Conservation (phyloP, 441 rosid species). For the Cnidoscolus chayamansa region DNA sequence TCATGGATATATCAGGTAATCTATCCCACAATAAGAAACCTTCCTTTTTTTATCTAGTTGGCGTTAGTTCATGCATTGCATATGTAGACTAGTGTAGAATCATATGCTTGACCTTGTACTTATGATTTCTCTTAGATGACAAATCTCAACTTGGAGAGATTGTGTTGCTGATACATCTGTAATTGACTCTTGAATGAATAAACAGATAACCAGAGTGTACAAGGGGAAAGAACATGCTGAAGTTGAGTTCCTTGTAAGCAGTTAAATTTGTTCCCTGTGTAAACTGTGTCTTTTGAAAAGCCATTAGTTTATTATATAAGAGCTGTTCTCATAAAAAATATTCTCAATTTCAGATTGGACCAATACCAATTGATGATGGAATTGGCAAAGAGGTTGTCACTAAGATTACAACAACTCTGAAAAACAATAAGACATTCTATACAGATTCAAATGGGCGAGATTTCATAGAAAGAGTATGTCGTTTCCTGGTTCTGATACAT, state of each 20-base stretch:
- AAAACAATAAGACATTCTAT: conserved; percentile 73
- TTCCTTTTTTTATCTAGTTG: background rate
- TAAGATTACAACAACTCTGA: conserved; percentile 63
- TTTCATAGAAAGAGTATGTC: conserved; percentile 75
- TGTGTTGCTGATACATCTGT: conserved; percentile 16
- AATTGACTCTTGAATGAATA: conserved; percentile 15
- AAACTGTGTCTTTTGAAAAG: conserved; percentile 3
- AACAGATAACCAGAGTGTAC: conserved; percentile 76
- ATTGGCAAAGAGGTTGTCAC: conserved; percentile 86
- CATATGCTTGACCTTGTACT: background rate
- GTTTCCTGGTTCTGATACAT: conserved; percentile 12
- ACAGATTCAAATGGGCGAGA: conserved; percentile 96
- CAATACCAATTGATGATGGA: conserved; percentile 75
- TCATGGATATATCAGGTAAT: conserved; percentile 92
- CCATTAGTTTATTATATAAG: conserved; percentile 8
- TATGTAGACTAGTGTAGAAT: background rate
- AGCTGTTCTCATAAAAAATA: background rate
- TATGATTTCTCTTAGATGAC: background rate
- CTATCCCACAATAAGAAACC: conserved; percentile 5
- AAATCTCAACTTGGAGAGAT: background rate
- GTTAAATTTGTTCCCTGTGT: conserved; percentile 9
- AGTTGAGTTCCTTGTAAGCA: conserved; percentile 84
- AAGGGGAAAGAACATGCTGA: conserved; percentile 89
- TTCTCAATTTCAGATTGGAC: conserved; percentile 61
- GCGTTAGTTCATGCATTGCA: background rate